Conservation (phyloP, 306 rosid genomes). For the Lathyrus oleraceus region DNA sequence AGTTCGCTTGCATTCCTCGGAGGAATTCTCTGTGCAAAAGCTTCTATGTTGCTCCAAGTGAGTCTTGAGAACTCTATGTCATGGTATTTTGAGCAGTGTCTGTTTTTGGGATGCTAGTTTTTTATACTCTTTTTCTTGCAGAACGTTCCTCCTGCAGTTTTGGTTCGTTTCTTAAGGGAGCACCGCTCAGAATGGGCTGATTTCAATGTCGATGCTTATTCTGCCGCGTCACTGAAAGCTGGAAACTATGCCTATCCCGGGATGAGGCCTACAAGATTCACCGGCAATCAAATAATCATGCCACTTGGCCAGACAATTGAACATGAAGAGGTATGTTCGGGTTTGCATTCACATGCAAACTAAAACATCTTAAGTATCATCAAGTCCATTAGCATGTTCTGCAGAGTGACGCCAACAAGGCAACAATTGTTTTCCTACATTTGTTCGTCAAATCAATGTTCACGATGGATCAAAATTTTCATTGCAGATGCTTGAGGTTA, state of each 20-base stretch:
- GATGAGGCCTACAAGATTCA: constrained; percentile 88
- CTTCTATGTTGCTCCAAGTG: constrained; percentile 98
- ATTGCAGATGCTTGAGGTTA: constrained; percentile 84
- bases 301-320: constrained; percentile 97
- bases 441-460: not conserved
- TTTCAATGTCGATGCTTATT: constrained; percentile 92
- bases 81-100: not conserved
- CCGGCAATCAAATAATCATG: constrained; percentile 96
- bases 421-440: not conserved
- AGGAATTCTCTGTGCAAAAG: constrained; percentile 94
- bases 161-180: constrained; percentile 93
- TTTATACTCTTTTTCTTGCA: constrained; percentile 41
- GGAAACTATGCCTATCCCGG: constrained; percentile 83
- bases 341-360: constrained; percentile 4
- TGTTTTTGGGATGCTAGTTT: not conserved
- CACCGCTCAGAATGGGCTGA: constrained; percentile 99
- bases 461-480: constrained; percentile 8
- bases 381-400: not conserved
- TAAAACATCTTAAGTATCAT: not conserved
- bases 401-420: not conserved
- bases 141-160: constrained; percentile 91
- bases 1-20: constrained; percentile 77
- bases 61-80: constrained; percentile 32
- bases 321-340: constrained; percentile 75
- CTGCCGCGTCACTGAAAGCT: constrained; percentile 81